A percentile compares a stretch with the other conserved stretches of the same genome.
Evolutionary conservation across 805 yeast genomes (phyloP).

Genomic region (Saturnispora dispora): DNA sequence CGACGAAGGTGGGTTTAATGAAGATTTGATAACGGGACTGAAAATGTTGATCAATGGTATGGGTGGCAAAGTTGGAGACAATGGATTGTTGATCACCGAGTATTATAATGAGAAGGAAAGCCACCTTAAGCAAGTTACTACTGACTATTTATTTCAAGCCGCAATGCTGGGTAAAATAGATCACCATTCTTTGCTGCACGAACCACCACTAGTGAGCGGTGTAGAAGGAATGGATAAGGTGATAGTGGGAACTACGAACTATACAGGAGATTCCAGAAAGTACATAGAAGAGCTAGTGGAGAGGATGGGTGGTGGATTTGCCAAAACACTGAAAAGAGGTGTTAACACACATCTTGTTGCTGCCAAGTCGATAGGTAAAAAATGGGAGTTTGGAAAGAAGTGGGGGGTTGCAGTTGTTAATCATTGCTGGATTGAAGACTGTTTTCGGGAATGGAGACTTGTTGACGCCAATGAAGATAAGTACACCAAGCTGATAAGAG

Average conservation of each 20-base stretch:
- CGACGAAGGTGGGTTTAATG: background rate
- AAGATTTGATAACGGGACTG: background rate
- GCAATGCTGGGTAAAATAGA: conserved; percentile 45
- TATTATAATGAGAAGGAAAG: background rate
- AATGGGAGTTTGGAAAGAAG: conserved; percentile 60
- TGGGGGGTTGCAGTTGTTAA: conserved; percentile 66
- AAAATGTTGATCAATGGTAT: background rate
- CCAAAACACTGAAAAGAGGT: conserved; percentile 48
- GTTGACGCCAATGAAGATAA: conserved; percentile 33
- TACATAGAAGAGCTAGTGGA: conserved; percentile 57
- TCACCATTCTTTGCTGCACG: conserved; percentile 43
- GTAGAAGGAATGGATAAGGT: conserved; percentile 46
- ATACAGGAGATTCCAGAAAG: conserved; percentile 73
- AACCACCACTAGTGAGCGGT: conserved; percentile 52
- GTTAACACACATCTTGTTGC: conserved; percentile 67
- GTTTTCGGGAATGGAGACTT: conserved; percentile 53
- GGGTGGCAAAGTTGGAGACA: background rate
- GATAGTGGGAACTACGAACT: conserved; percentile 64
- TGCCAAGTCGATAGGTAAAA: conserved; percentile 59
- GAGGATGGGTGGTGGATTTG: conserved; percentile 68
- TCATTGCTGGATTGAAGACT: conserved; percentile 85
- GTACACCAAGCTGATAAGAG: conserved; percentile 37
- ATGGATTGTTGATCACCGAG: background rate
- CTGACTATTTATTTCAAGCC: conserved; percentile 23
- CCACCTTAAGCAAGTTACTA: background rate